Conservation (phyloP, 1,139 yeast species). For the Pichia sp. region DNA sequence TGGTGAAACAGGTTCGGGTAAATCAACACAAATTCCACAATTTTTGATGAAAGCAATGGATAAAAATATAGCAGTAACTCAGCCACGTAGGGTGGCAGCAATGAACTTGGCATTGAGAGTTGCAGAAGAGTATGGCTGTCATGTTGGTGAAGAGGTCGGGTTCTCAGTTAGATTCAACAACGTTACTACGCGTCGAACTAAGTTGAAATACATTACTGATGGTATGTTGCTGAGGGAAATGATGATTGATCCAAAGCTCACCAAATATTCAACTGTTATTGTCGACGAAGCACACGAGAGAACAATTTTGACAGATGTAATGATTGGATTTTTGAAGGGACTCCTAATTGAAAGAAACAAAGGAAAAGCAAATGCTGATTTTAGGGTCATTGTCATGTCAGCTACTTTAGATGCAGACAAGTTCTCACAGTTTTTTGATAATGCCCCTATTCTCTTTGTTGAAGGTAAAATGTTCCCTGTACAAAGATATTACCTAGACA, state of each 20-base stretch:
- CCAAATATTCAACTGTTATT: conserved; percentile 69
- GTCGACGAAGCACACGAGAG: conserved; percentile 98
- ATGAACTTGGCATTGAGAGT: conserved; percentile 91
- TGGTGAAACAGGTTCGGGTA: conserved; percentile 98
- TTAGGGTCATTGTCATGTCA: conserved; percentile 75
- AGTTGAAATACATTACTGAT: conserved; percentile 83
- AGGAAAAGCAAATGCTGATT: conserved; percentile 35
- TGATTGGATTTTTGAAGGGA: conserved; percentile 81
- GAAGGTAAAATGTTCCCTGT: conserved; percentile 92
- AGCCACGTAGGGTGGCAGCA: conserved; percentile 97
- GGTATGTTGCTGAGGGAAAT: conserved; percentile 95
- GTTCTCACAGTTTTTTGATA: conserved; percentile 70
- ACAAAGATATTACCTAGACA: conserved; percentile 56
- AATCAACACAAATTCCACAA: conserved; percentile 96
- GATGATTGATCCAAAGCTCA: conserved; percentile 66
- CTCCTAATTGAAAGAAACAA: conserved; percentile 47
- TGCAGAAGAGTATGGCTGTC: conserved; percentile 78
- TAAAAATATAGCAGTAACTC: conserved; percentile 78
- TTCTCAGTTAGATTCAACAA: conserved; percentile 87
- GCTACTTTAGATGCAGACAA: conserved; percentile 94
- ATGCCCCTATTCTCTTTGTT: conserved; percentile 76
- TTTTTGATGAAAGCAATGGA: conserved; percentile 55
- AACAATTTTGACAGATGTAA: conserved; percentile 83
- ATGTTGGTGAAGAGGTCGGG: conserved; percentile 81
- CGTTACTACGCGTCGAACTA: conserved; percentile 49